phyloP scores from a whole-genome alignment of 192 early-diverging fungal genomes.

The Coemansia sp. region DNA sequence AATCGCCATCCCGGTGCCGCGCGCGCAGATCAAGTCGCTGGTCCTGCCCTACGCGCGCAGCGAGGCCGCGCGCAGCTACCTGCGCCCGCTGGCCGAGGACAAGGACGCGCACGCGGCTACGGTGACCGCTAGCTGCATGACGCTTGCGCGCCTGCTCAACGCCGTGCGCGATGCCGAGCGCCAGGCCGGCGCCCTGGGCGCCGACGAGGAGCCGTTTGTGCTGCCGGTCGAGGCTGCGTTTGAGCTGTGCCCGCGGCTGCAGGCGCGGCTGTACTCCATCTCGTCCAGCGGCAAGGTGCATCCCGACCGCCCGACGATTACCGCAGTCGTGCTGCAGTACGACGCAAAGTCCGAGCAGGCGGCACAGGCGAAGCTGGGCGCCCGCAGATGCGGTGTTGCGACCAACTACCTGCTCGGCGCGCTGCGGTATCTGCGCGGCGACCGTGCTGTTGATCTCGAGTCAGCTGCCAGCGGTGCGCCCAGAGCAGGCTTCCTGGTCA shows the following conservation, averaged over 20 bases:
- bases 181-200: conserved; percentile 13
- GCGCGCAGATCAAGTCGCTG: conserved; percentile 60
- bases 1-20: conserved; percentile 71
- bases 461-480: not conserved
- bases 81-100: conserved; percentile 60
- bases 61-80: conserved; percentile 52
- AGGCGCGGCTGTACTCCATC: conserved; percentile 94
- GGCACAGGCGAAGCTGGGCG: conserved; percentile 20
- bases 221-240: conserved; percentile 83
- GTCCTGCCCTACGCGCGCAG: conserved; percentile 61
- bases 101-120: conserved; percentile 65
- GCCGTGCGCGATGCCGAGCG: conserved; percentile 58
- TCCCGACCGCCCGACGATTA: conserved; percentile 77
- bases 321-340: conserved; percentile 88
- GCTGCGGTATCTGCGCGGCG: conserved; percentile 51
- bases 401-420: conserved; percentile 85
- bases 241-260: conserved; percentile 77
- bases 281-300: conserved; percentile 82
- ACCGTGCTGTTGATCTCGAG: conserved; percentile 17
- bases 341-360: conserved; percentile 23
- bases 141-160: conserved; percentile 72
- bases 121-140: conserved; percentile 64
- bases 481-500: conserved; percentile 13
- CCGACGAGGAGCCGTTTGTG: conserved; percentile 36
- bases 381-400: conserved; percentile 74